A percentile compares a stretch with the other conserved stretches of the same genome.
These are phyloP conservation scores for Petrea volubilis DNA, from an alignment of 257 asterid genomes.

Conservation along the genomic window DNA sequence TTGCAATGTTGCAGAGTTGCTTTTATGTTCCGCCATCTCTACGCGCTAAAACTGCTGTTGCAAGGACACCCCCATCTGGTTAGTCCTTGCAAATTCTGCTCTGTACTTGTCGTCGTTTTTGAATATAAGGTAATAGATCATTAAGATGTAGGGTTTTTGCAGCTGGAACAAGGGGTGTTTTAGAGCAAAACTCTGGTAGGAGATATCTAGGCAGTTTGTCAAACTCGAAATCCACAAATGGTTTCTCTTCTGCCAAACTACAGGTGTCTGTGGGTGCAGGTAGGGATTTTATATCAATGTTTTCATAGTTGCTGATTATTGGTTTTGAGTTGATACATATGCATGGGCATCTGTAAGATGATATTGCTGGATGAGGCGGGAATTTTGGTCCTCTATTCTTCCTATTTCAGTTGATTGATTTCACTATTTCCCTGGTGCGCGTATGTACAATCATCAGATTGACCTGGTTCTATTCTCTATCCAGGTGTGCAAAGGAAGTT, in stretches of 20 bases:
- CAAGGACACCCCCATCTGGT: slow-evolving; percentile 85
- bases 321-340: slow-evolving; percentile 2
- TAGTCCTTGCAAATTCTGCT: slow-evolving; percentile 23
- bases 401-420: background rate
- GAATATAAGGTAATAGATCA: background rate
- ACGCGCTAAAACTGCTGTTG: slow-evolving; percentile 55
- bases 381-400: no score
- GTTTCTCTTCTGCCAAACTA: slow-evolving; percentile 48
- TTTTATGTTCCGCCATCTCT: slow-evolving; percentile 82
- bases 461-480: slow-evolving; percentile 20
- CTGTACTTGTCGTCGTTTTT: slow-evolving; percentile 7
- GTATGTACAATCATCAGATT: background rate
- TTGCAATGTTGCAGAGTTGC: slow-evolving; percentile 62
- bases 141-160: slow-evolving; percentile 22
- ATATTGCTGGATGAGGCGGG: no score
- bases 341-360: no score
- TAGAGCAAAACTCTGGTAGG: slow-evolving; percentile 53
- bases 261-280: slow-evolving; percentile 52
- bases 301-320: background rate
- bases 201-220: slow-evolving; percentile 41
- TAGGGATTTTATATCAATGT: no score
- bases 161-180: slow-evolving; percentile 50
- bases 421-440: background rate
- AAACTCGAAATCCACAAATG: slow-evolving; percentile 48
- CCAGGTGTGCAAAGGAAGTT: slow-evolving; percentile 84